A percentile compares a stretch with the other conserved stretches of the same genome.
Conservation (phyloP, 352 stramenopile species). For the Globisporangium irregulare region DNA sequence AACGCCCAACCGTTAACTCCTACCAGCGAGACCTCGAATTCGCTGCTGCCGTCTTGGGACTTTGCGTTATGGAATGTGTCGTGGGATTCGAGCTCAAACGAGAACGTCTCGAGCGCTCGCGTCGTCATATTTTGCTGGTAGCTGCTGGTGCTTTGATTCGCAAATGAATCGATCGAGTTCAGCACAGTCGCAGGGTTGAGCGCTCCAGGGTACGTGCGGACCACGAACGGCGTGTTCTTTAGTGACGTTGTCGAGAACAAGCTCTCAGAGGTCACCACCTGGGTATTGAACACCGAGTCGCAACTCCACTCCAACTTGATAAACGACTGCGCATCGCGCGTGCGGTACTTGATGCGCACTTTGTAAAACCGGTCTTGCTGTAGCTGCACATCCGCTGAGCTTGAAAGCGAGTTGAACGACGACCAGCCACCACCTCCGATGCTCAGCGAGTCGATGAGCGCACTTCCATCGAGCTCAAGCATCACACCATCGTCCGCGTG, state of each 20-base stretch:
- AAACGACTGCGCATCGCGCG: slow-evolving; percentile 75
- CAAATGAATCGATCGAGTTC: slow-evolving; percentile 63
- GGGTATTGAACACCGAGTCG: slow-evolving; percentile 12
- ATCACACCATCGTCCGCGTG: slow-evolving; percentile 74
- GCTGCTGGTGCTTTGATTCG: slow-evolving; percentile 31
- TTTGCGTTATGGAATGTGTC: slow-evolving; percentile 81
- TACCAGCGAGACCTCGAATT: slow-evolving; percentile 81
- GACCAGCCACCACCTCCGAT: background rate
- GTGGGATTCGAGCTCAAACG: slow-evolving; percentile 79
- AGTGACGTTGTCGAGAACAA: slow-evolving; percentile 45
- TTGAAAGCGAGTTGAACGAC: slow-evolving; percentile 16
- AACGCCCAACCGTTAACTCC: slow-evolving; percentile 84
- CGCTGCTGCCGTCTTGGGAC: slow-evolving; percentile 79
- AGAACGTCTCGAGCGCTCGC: slow-evolving; percentile 42
- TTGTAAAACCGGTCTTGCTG: slow-evolving; percentile 57
- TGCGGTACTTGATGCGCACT: slow-evolving; percentile 83
- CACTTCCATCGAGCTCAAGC: slow-evolving; percentile 64
- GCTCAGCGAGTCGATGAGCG: slow-evolving; percentile 62
- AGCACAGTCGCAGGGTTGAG: slow-evolving; percentile 53
- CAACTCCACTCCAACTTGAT: slow-evolving; percentile 84
- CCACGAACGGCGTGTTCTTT: slow-evolving; percentile 48
- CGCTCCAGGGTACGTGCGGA: slow-evolving; percentile 72
- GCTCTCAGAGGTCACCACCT: slow-evolving; percentile 20
- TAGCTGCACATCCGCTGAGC: slow-evolving; percentile 22
- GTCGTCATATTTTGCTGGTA: slow-evolving; percentile 22